Base-by-base conservation (phyloP, 192 early-diverging fungal species). In the Umbelopsis ramanniana region DNA sequence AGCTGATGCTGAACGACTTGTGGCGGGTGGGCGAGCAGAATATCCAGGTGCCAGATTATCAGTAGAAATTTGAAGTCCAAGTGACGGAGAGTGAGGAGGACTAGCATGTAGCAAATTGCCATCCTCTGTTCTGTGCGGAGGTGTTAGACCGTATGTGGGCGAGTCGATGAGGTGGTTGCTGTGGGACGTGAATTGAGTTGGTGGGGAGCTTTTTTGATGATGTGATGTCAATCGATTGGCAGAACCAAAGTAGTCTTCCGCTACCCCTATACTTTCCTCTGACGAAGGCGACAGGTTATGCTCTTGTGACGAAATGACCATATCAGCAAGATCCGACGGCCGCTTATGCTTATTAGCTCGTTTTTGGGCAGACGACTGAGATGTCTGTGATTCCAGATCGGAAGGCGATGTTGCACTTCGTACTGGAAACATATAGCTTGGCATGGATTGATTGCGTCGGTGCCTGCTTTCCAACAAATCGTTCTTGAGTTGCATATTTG, bases 181-280 rank as follows among this genome's bases (percentile, higher is more conserved):
- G 3, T 40, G 38, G 6, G 40, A 43, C 11, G 40, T 7, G 40
- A 43, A 43, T 43, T 7, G 11, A 43, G 6, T 12, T 12, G 40
- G 11, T 12, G 40, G 11, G 40, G 29, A 29, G 29, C 29, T 29
- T 29, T 43, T 12, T 43, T 43, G 40, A 7, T 12, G 8, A 43
- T 11, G 40, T 43, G 8, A 12, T 43, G 40, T 7, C 40, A 50
- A 17, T 15, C 15, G n/a, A 38, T 66, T 69, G 5, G 69, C 15
- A 45, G 60, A 69, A 4, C 67, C 52, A 72, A 78, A 78, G 47
- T 78, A 78, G 52, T 78, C 76, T 17, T 73, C 69, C 12, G 69
- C 74, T 12, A 70, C 35, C 15, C 72, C 72, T 8, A 52, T 70
- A 22, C 67, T 73, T 12, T 69, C 70, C 17, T 71, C 29, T 24